These are phyloP conservation scores for Fomitopsis pinicola DNA, from an alignment of 1,284 basidiomycete genomes.

Conservation along the genomic window DNA sequence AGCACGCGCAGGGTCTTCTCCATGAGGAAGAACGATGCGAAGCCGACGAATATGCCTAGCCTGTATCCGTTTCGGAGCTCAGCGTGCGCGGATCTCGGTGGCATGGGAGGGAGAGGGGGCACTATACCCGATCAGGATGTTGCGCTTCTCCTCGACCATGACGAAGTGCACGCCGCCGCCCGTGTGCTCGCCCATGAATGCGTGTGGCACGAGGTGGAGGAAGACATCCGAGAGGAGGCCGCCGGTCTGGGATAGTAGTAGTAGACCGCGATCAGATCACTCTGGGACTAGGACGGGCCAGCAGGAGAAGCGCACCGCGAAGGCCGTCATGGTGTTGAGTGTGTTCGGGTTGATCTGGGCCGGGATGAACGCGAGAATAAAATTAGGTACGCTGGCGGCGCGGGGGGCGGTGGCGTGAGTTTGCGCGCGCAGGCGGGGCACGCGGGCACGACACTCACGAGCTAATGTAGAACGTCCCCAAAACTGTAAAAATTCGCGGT, in stretches of 20 bases:
- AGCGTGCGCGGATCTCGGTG: background rate
- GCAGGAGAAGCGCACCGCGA: constrained; percentile 49
- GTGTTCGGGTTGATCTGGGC: constrained; percentile 79
- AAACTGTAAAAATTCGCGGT: constrained; percentile 36
- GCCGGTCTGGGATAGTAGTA: constrained; percentile 57
- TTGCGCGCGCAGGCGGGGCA: background rate
- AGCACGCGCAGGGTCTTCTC: constrained; percentile 86
- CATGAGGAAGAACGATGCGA: constrained; percentile 86
- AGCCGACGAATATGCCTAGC: constrained; percentile 78
- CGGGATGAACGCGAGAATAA: constrained; percentile 88
- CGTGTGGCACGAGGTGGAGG: constrained; percentile 83
- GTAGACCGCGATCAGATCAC: background rate
- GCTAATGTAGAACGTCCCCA: constrained; percentile 91
- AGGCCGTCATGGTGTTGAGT: constrained; percentile 88
- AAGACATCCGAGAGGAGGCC: constrained; percentile 89
- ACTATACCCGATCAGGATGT: constrained; percentile 78
- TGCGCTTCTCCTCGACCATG: constrained; percentile 84
- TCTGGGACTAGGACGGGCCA: constrained; percentile 3
- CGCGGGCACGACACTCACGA: constrained; percentile 51
- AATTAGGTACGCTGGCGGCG: constrained; percentile 72
- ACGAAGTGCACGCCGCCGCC: constrained; percentile 65
- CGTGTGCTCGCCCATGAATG: constrained; percentile 84
- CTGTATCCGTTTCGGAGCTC: constrained; percentile 31
- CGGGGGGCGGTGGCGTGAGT: background rate
- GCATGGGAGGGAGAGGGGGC: background rate